Evolutionary conservation across 345 rosid genomes (phyloP).

Genomic region (Dimocarpus longan): DNA sequence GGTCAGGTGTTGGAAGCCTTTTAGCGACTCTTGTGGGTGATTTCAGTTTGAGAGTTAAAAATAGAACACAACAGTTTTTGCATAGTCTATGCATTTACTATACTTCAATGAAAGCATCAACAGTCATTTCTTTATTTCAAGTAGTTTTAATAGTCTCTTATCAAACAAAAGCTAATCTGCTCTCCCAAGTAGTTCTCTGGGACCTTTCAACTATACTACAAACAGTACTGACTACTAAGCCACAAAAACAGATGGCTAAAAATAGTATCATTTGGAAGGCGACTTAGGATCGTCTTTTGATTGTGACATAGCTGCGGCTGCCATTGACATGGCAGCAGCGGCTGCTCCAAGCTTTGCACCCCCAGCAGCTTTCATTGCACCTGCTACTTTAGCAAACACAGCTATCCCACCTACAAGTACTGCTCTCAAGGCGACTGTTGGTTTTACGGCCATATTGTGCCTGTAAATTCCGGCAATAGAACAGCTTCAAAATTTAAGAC

Average conservation of each 20-base stretch:
- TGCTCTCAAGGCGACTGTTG: conserved; percentile 90
- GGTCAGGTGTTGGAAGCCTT: too few species aligned
- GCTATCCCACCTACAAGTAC: conserved; percentile 80
- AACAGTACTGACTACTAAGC: not conserved
- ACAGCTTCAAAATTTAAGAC: not conserved
- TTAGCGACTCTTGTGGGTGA: not conserved
- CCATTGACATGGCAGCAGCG: conserved; percentile 75
- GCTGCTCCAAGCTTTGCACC: conserved; percentile 90
- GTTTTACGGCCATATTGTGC: conserved; percentile 66
- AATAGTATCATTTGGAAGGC: conserved; percentile 36
- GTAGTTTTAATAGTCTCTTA: not conserved
- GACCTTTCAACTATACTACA: conserved; percentile 17
- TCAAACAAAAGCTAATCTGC: conserved; percentile 4
- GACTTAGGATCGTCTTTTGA: conserved; percentile 58
- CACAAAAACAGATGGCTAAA: not conserved
- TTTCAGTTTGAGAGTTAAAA: not conserved
- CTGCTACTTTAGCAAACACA: conserved; percentile 73
- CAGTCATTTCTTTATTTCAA: conserved; percentile 27
- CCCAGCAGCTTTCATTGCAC: conserved; percentile 86
- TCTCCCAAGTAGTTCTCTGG: not conserved
- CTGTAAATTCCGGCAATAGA: conserved; percentile 26
- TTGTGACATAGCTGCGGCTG: conserved; percentile 66
- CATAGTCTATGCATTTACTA: too few species aligned
- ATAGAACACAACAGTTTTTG: not conserved
- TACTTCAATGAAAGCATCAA: not conserved